A percentile compares a stretch with the other conserved stretches of the same genome.
Evolutionary conservation across 2,329 filamentous ascomycete genomes (phyloP).

Genomic region (Sporothrix euskadiensis): DNA sequence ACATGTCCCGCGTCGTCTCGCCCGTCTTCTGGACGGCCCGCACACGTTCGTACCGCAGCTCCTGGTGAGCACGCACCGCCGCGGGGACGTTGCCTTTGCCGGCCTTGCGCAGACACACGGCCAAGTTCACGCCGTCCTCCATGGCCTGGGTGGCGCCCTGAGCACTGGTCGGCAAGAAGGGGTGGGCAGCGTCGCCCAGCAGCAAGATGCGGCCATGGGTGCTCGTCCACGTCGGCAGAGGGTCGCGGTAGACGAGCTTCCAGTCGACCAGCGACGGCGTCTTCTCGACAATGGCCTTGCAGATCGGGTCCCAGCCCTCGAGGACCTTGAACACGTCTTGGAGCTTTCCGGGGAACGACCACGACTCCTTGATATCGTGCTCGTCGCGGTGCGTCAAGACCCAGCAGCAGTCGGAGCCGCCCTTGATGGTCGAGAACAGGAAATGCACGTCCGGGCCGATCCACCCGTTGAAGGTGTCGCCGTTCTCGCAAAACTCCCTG

Average conservation of each 20-base stretch:
- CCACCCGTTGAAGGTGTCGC: constrained; percentile 61
- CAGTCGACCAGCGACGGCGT: constrained; percentile 51
- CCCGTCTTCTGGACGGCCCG: constrained; percentile 52
- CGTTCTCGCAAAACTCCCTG: constrained; percentile 55
- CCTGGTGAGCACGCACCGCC: constrained; percentile 48
- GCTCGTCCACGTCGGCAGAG: constrained; percentile 52
- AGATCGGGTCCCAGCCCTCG: constrained; percentile 54
- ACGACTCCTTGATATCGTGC: constrained; percentile 57
- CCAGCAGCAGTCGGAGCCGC: constrained; percentile 58
- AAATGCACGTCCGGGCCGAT: constrained; percentile 59
- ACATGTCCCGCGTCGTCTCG: constrained; percentile 52
- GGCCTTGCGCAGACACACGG: constrained; percentile 45
- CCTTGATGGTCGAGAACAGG: constrained; percentile 58
- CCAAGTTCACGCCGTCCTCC: constrained; percentile 52
- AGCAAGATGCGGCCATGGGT: constrained; percentile 46
- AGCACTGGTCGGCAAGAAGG: constrained; percentile 51
- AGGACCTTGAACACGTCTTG: constrained; percentile 54
- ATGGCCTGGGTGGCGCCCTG: constrained; percentile 54
- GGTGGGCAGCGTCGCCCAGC: constrained; percentile 53
- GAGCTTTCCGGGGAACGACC: constrained; percentile 55
- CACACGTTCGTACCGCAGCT: constrained; percentile 47
- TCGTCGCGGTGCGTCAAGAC: constrained; percentile 58
- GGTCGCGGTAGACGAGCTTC: constrained; percentile 54
- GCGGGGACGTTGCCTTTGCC: constrained; percentile 43
- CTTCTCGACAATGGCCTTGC: constrained; percentile 50